Conservation (phyloP, 495 filamentous ascomycete genomes). For the Hypoxylon intermedium region DNA sequence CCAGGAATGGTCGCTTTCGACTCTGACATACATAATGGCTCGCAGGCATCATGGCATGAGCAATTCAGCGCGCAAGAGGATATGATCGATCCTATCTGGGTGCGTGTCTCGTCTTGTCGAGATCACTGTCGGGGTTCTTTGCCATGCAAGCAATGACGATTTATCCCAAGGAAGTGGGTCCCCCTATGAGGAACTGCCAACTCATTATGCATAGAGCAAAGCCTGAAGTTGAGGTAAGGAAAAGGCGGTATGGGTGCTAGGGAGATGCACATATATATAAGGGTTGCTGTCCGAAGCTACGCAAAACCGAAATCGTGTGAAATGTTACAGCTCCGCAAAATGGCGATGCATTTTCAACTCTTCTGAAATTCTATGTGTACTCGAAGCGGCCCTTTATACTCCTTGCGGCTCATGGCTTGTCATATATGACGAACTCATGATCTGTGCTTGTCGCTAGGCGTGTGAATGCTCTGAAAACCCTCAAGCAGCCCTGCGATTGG, state of each 20-base stretch:
- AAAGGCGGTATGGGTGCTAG: slow-evolving; percentile 44
- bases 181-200: slow-evolving; percentile 48
- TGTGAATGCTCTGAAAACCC: slow-evolving; percentile 33
- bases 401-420: slow-evolving; percentile 40
- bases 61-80: slow-evolving; percentile 7
- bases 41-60: slow-evolving; percentile 13
- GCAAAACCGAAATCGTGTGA: slow-evolving; percentile 19
- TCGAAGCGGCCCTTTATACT: slow-evolving; percentile 26
- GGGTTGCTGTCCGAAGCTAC: slow-evolving; percentile 31
- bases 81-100: slow-evolving; percentile 5
- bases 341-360: slow-evolving; percentile 21
- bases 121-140: slow-evolving; percentile 29
- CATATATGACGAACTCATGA: slow-evolving; percentile 49
- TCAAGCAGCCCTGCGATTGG: slow-evolving; percentile 43
- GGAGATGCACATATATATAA: slow-evolving; percentile 39
- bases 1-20: slow-evolving; percentile 11
- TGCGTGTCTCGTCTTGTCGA: slow-evolving; percentile 21
- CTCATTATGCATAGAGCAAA: slow-evolving; percentile 50
- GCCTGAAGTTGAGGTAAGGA: slow-evolving; percentile 43
- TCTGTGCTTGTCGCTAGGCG: slow-evolving; percentile 44
- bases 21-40: slow-evolving; percentile 22
- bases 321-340: slow-evolving; percentile 24
- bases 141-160: slow-evolving; percentile 35
- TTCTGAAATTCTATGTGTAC: not conserved
- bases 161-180: slow-evolving; percentile 42